Base-by-base conservation (phyloP, 768 basidiomycete species). In the Lactarius sanguifluus region DNA sequence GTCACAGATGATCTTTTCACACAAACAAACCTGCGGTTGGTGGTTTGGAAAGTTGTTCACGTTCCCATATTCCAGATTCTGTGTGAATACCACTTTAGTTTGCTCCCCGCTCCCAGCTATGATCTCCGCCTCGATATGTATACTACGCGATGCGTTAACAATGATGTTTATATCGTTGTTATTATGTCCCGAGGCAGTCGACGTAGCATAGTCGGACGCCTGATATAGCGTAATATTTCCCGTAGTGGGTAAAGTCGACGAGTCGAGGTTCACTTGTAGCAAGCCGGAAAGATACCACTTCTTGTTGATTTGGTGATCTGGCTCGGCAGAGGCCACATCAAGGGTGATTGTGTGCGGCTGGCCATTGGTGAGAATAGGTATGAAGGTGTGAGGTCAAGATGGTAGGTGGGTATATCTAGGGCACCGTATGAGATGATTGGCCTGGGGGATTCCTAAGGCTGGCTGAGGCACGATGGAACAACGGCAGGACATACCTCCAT, bases 201-300 rank as follows among this genome's bases (percentile, higher is more conserved):
- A 36, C 50, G 75, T 65, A 2, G 89, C 86, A 69, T 85, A 91
- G 0, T 83, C 83, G 13, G 83, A 75, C 40, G 79, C 89, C n/a
- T 81, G 75, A 70, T 90, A 88, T 10, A 71, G 20, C 0, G 81
- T 86, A 64, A 92, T 90, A 30, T 78, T 81, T 32, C 91, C 91
- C 1, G 85, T 90, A 3, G 91, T 92, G 3, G 80, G 88, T 71
- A 78, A 77, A 1, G 79, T 76, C 38, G 90, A 89, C 9, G 84
- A 74, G 72, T 91, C 88, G 1, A 85, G 86, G 65, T 87, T 75
- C 56, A 90, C 86, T 73, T 92, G 90, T 7, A 93, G 75, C 45
- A 79, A 73, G 12, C 82, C 91, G 4, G 89, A 90, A 34, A 91
- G 85, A 72, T 84, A 90, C 91, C 91, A 93, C 72, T 91, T 92